Evolutionary conservation across 805 yeast species (phyloP), one percentile per base, ranked within the genome.

Genomic region (Barnettozyma populi): DNA sequence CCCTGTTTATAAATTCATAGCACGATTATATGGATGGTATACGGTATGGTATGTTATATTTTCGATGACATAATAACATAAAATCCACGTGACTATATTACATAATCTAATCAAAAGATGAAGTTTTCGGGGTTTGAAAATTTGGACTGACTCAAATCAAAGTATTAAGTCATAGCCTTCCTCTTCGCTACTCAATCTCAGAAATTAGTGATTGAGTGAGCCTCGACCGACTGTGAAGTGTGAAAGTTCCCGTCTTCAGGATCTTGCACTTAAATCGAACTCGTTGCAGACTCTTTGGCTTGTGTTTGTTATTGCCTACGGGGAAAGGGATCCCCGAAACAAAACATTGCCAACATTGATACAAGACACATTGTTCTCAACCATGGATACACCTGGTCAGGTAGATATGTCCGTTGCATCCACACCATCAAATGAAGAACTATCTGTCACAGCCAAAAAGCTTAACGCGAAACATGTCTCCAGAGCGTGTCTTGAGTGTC

Each of bases 401-500:
- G n/a, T 16, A 13, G 16, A 3, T 14, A 7, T 19, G 16, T 19
- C 37, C 21, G 14, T 4, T 35, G 21, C 21, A 7, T 14, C 37
- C 21, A 35, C 14, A 2, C 6, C 21, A 3, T 35, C 21, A 10
- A 14, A 18, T 8, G 18, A n/a, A 24, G 23, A 37, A 21, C 32
- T 29, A 13, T 10, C 41, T 3, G 23, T 11, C 9, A 8, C 43
- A 31, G 42, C 36, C 20, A 48, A 49, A 23, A 49, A 53, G 21
- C 40, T 52, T 11, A 57, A 56, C 31, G 57, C 59, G 2, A 72
- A 71, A 49, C 77, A 73, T 44, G 74, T 72, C 6, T 68, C 75
- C 0, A 57, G 73, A 19, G 82, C 81, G 0, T 76, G 82, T 56
- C 57, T 76, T 27, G 75, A 75, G 51, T 76, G 82, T 48, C 67